phyloP scores from a whole-genome alignment of 2,329 filamentous ascomycete species.

The Penicillium paneum region DNA sequence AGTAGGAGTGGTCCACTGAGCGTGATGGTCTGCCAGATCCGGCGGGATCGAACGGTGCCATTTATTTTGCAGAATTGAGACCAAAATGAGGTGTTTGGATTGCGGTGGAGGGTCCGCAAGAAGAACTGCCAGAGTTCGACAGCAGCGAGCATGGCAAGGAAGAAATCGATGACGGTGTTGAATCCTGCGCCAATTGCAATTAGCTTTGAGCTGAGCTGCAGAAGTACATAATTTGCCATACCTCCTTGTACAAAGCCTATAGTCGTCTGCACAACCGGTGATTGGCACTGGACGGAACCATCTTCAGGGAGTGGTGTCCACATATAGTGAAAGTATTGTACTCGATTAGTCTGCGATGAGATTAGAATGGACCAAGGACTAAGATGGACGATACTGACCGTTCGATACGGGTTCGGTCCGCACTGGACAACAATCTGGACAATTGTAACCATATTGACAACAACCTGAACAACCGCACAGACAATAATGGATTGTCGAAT shows the following conservation, averaged over 20 bases:
- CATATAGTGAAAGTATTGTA: slow-evolving; percentile 39
- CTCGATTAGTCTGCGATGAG: slow-evolving; percentile 35
- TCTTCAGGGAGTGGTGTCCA: slow-evolving; percentile 36
- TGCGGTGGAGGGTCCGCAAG: slow-evolving; percentile 27
- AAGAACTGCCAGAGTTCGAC: slow-evolving; percentile 39
- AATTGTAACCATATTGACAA: slow-evolving; percentile 34
- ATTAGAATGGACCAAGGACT: background rate
- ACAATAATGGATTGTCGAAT: slow-evolving; percentile 32
- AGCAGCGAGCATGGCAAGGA: slow-evolving; percentile 30
- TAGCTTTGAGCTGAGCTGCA: background rate
- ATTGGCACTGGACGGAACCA: slow-evolving; percentile 36
- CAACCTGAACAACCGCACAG: slow-evolving; percentile 32
- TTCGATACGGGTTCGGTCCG: slow-evolving; percentile 32
- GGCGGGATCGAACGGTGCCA: slow-evolving; percentile 28
- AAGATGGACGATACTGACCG: slow-evolving; percentile 14
- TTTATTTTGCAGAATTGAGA: slow-evolving; percentile 31
- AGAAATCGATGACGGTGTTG: slow-evolving; percentile 36
- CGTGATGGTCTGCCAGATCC: slow-evolving; percentile 37
- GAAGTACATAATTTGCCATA: background rate
- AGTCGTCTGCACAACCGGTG: slow-evolving; percentile 32
- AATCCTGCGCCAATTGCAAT: slow-evolving; percentile 21
- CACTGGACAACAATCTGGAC: slow-evolving; percentile 38
- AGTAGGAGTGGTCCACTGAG: slow-evolving; percentile 35
- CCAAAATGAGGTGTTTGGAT: slow-evolving; percentile 26
- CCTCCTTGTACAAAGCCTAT: slow-evolving; percentile 40